phyloP scores from a whole-genome alignment of 2,329 filamentous ascomycete species.

The Diaporthe sp. region DNA sequence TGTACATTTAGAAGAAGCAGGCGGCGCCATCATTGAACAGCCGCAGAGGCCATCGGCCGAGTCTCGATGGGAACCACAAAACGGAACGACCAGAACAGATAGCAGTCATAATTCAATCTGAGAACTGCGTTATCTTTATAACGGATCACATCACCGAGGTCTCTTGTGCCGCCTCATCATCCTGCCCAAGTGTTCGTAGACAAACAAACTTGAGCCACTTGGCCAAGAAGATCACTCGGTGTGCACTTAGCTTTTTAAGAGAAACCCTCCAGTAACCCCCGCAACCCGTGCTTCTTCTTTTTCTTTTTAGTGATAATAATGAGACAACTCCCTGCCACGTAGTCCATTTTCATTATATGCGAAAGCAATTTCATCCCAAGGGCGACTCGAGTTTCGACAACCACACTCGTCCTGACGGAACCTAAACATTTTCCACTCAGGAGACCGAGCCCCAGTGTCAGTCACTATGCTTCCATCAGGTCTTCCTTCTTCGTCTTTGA shows the following conservation, averaged over 20 bases:
- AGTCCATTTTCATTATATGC: not conserved
- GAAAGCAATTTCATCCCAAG: not conserved
- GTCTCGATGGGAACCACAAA: too few relatives aligned
- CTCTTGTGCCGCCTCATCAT: not conserved
- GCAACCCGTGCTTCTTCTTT: not conserved
- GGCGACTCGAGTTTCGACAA: not conserved
- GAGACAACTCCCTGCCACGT: not conserved
- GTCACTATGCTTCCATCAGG: not conserved
- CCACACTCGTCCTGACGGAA: not conserved
- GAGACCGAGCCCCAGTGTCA: not conserved
- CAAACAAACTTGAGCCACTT: not conserved
- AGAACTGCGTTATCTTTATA: not conserved
- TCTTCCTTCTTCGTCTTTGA: not conserved
- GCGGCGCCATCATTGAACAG: too few relatives aligned
- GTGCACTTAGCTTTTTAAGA: not conserved
- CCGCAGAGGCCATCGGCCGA: too few relatives aligned
- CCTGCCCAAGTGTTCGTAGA: not conserved
- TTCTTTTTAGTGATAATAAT: not conserved
- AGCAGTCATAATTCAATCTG: conserved; percentile 7
- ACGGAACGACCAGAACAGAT: not conserved
- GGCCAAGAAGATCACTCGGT: not conserved
- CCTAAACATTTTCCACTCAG: not conserved
- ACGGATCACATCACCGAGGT: too few relatives aligned
- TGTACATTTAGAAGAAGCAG: too few relatives aligned
- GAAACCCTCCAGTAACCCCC: not conserved